Evolutionary conservation across 2,329 filamentous ascomycete genomes (phyloP).

Genomic region (Arthroderma sp.): DNA sequence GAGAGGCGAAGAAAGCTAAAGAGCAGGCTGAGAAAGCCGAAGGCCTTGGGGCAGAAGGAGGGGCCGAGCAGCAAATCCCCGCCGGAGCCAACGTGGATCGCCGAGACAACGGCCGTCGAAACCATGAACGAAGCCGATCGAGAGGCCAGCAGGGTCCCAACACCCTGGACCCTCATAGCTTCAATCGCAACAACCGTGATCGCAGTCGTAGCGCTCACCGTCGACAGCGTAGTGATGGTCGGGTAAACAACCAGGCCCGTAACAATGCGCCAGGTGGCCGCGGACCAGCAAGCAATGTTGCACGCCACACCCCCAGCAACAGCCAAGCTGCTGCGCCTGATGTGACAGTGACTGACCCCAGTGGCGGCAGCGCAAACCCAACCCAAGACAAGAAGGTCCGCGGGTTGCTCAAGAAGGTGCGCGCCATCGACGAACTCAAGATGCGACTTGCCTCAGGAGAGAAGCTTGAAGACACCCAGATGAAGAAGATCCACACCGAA

Average conservation of each 20-base stretch:
- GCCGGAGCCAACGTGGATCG: constrained; percentile 47
- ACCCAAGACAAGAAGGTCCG: constrained; percentile 81
- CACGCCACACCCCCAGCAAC: constrained; percentile 18
- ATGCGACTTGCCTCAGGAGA: constrained; percentile 90
- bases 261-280: constrained; percentile 3
- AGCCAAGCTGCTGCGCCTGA: constrained; percentile 20
- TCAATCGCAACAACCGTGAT: constrained; percentile 17
- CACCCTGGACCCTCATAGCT: constrained; percentile 12
- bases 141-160: constrained; percentile 34
- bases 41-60: constrained; percentile 26
- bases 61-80: constrained; percentile 1
- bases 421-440: constrained; percentile 94
- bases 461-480: constrained; percentile 94
- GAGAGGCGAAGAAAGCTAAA: constrained; percentile 80
- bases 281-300: constrained; percentile 3
- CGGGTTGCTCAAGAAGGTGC: constrained; percentile 88
- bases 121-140: constrained; percentile 43
- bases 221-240: constrained; percentile 15
- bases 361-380: constrained; percentile 14
- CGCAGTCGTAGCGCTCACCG: constrained; percentile 18
- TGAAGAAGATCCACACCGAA: constrained; percentile 96
- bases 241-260: constrained; percentile 7
- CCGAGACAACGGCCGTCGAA: constrained; percentile 25
- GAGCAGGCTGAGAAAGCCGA: constrained; percentile 54
- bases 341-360: constrained; percentile 10